These are phyloP conservation scores for Termitomyces heimii DNA, from an alignment of 768 basidiomycete genomes.

Conservation along the genomic window DNA sequence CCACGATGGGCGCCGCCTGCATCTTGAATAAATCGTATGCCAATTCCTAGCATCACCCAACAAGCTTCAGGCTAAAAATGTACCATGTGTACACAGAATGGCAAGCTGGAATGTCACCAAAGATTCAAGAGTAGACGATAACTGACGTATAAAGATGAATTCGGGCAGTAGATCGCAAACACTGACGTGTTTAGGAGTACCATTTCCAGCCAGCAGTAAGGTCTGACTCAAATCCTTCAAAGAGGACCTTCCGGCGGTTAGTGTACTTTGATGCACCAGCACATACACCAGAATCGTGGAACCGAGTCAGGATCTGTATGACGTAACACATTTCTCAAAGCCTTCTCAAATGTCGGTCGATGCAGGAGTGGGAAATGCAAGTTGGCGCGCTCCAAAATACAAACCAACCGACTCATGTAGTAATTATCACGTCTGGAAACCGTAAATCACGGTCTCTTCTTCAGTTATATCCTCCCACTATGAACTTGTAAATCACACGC, in stretches of 20 bases:
- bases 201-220: conserved; percentile 57
- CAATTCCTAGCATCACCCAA: conserved; percentile 52
- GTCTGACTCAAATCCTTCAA: conserved; percentile 28
- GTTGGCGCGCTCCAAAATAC: conserved; percentile 54
- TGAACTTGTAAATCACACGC: not conserved
- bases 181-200: conserved; percentile 54
- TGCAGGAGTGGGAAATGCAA: conserved; percentile 58
- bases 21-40: conserved; percentile 53
- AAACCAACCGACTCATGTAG: conserved; percentile 41
- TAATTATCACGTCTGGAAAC: conserved; percentile 48
- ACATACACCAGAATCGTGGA: conserved; percentile 52
- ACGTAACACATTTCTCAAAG: conserved; percentile 41
- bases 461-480: conserved; percentile 33
- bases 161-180: conserved; percentile 50
- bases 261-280: conserved; percentile 56
- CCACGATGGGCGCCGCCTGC: conserved; percentile 49
- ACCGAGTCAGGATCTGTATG: conserved; percentile 39
- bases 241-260: conserved; percentile 38
- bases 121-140: not conserved
- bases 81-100: conserved; percentile 34
- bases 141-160: conserved; percentile 49
- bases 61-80: conserved; percentile 38
- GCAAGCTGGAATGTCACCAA: conserved; percentile 25
- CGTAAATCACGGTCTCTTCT: conserved; percentile 16
- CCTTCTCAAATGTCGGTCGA: conserved; percentile 53